These are phyloP conservation scores for Lasiosphaeria miniovina DNA, from an alignment of 495 filamentous ascomycete species.

Conservation along the genomic window DNA sequence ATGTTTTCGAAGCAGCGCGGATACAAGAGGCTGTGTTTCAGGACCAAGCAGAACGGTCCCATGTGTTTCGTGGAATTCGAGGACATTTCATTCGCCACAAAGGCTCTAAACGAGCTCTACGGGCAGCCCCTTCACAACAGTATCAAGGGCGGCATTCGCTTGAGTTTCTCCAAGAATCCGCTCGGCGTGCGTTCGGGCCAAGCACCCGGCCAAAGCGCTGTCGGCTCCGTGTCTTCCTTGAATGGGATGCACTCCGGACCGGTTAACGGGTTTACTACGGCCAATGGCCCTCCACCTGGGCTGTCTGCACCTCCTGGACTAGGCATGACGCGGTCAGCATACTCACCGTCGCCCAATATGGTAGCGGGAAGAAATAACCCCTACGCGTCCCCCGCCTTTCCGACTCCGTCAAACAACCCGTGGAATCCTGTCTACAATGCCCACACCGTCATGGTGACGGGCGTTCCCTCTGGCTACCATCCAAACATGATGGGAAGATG, in stretches of 20 bases:
- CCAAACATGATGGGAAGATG: slow-evolving; percentile 34
- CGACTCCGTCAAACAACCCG: slow-evolving; percentile 18
- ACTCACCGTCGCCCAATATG: slow-evolving; percentile 24
- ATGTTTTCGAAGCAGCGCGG: slow-evolving; percentile 93
- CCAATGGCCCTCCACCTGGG: slow-evolving; percentile 73
- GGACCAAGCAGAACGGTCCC: slow-evolving; percentile 96
- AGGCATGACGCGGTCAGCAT: slow-evolving; percentile 38
- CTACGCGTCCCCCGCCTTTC: slow-evolving; percentile 22
- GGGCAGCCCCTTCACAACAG: slow-evolving; percentile 87
- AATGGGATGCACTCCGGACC: slow-evolving; percentile 34
- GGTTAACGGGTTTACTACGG: slow-evolving; percentile 61
- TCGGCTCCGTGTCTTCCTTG: slow-evolving; percentile 54
- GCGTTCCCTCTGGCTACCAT: slow-evolving; percentile 20
- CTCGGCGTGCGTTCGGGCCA: slow-evolving; percentile 85
- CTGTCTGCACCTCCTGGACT: slow-evolving; percentile 68
- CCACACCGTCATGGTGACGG: slow-evolving; percentile 19
- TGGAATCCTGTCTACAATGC: slow-evolving; percentile 26
- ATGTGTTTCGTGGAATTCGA: slow-evolving; percentile 99
- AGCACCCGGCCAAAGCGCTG: slow-evolving; percentile 37
- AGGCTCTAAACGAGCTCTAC: slow-evolving; percentile 88
- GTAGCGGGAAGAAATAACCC: slow-evolving; percentile 13
- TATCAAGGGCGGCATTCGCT: slow-evolving; percentile 92
- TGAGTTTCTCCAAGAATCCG: slow-evolving; percentile 98
- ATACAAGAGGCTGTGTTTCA: slow-evolving; percentile 93
- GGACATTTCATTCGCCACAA: slow-evolving; percentile 89